phyloP scores from a whole-genome alignment of 1,139 yeast species.

The Taphrina deformans region DNA sequence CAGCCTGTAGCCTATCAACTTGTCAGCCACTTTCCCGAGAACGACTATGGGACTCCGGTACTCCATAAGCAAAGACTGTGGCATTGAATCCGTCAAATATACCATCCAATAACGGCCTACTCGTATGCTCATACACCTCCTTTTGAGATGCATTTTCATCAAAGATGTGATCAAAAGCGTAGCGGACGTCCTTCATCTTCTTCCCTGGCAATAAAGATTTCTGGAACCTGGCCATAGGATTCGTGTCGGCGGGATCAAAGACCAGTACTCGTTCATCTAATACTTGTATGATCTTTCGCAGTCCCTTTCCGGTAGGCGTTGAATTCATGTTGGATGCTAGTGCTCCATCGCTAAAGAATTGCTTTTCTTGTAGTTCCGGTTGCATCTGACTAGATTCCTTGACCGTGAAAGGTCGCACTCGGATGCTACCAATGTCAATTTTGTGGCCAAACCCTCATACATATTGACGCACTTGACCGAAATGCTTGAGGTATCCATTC shows the following conservation, averaged over 20 bases:
- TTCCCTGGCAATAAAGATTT: constrained; percentile 52
- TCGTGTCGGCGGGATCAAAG: constrained; percentile 82
- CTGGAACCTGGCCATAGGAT: constrained; percentile 64
- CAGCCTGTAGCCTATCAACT: constrained; percentile 74
- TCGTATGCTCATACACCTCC: constrained; percentile 60
- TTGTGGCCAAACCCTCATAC: neutral
- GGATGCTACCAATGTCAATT: constrained; percentile 29
- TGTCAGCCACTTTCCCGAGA: neutral
- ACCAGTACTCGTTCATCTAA: constrained; percentile 87
- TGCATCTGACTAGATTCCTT: constrained; percentile 53
- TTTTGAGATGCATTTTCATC: constrained; percentile 51
- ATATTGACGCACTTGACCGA: constrained; percentile 18
- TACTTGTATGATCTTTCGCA: constrained; percentile 73
- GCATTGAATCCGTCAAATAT: constrained; percentile 82
- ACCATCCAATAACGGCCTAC: constrained; percentile 61
- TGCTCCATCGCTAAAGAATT: constrained; percentile 63
- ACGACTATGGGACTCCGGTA: neutral
- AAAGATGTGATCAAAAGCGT: constrained; percentile 73
- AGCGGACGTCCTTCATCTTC: constrained; percentile 36
- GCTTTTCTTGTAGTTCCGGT: constrained; percentile 44
- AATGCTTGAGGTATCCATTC: constrained; percentile 32
- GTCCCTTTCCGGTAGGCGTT: constrained; percentile 53
- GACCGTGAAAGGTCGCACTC: constrained; percentile 81
- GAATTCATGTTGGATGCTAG: constrained; percentile 43
- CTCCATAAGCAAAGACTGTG: constrained; percentile 91